Evolutionary conservation across 768 basidiomycete species (phyloP).

Genomic region (Lanmaoa pseudosensibilis): DNA sequence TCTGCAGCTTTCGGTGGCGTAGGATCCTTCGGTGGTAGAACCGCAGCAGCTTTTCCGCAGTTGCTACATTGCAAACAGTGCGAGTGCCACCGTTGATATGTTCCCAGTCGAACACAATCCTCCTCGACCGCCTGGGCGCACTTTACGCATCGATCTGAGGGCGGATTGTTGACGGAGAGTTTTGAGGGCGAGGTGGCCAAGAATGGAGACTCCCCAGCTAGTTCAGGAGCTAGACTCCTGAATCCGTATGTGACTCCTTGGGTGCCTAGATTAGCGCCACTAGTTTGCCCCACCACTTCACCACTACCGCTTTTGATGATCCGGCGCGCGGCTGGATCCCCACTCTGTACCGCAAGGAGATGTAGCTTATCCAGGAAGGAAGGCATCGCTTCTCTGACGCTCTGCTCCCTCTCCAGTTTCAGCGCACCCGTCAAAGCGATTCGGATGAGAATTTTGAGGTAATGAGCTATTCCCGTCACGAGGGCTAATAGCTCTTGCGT

Average conservation of each 20-base stretch:
- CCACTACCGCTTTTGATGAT: slow-evolving; percentile 76
- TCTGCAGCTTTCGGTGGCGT: slow-evolving; percentile 51
- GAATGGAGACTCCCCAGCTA: slow-evolving; percentile 87
- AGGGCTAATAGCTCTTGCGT: slow-evolving; percentile 95
- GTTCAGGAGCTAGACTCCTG: slow-evolving; percentile 86
- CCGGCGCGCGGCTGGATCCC: slow-evolving; percentile 73
- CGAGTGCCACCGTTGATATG: slow-evolving; percentile 97
- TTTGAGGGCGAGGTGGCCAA: slow-evolving; percentile 42
- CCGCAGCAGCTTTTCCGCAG: slow-evolving; percentile 77
- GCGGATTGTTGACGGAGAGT: slow-evolving; percentile 64
- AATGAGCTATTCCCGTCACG: slow-evolving; percentile 98
- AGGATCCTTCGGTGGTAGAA: slow-evolving; percentile 56
- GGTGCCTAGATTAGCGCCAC: slow-evolving; percentile 66
- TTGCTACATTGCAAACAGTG: slow-evolving; percentile 82
- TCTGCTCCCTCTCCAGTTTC: slow-evolving; percentile 91
- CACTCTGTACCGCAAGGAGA: slow-evolving; percentile 82
- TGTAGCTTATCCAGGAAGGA: slow-evolving; percentile 93
- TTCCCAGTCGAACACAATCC: slow-evolving; percentile 92
- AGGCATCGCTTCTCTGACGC: slow-evolving; percentile 77
- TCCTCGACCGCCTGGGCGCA: slow-evolving; percentile 94
- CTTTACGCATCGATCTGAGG: slow-evolving; percentile 87
- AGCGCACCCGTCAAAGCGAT: slow-evolving; percentile 95
- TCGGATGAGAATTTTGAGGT: slow-evolving; percentile 98
- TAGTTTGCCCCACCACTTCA: slow-evolving; percentile 44
- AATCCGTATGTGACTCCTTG: slow-evolving; percentile 91